Evolutionary conservation across 306 rosid species (phyloP).

Genomic region (Dalbergia oliveri): DNA sequence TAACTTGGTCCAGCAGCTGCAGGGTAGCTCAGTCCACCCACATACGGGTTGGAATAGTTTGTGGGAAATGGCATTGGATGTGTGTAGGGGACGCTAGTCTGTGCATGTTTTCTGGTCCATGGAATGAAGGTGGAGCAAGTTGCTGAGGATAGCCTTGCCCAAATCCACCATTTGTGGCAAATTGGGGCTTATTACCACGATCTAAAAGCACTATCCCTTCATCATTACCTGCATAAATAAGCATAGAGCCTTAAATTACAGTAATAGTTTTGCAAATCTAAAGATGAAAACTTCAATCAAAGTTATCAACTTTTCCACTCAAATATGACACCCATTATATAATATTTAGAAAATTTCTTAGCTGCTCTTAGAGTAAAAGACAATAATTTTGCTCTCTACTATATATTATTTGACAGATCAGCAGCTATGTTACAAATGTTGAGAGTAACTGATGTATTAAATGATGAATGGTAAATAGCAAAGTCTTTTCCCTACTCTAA

Average conservation of each 20-base stretch:
- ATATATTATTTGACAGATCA: no score
- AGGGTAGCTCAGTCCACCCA: constrained; percentile 47
- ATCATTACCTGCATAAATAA: constrained; percentile 52
- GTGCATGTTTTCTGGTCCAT: constrained; percentile 51
- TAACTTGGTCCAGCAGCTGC: constrained; percentile 51
- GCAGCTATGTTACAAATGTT: no score
- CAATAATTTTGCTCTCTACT: no score
- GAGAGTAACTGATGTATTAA: no score
- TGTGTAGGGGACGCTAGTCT: constrained; percentile 44
- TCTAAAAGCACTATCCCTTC: constrained; percentile 54
- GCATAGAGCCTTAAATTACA: constrained; percentile 11
- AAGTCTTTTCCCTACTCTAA: no score
- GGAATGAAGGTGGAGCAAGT: constrained; percentile 42
- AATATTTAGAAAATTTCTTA: no score
- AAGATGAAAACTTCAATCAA: constrained; percentile 10
- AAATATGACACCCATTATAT: no score
- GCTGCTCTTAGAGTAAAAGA: no score
- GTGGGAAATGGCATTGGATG: constrained; percentile 60
- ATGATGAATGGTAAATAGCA: no score
- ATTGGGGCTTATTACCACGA: constrained; percentile 52
- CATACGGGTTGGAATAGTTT: constrained; percentile 58
- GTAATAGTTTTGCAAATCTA: not conserved
- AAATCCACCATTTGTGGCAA: constrained; percentile 54
- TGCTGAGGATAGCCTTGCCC: constrained; percentile 46
- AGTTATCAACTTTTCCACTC: constrained; percentile 19